Percentiles rank a stretch among this genome's conserved stretches.
phyloP scores from a whole-genome alignment of 768 basidiomycete species.

The Leccinum boreale region DNA sequence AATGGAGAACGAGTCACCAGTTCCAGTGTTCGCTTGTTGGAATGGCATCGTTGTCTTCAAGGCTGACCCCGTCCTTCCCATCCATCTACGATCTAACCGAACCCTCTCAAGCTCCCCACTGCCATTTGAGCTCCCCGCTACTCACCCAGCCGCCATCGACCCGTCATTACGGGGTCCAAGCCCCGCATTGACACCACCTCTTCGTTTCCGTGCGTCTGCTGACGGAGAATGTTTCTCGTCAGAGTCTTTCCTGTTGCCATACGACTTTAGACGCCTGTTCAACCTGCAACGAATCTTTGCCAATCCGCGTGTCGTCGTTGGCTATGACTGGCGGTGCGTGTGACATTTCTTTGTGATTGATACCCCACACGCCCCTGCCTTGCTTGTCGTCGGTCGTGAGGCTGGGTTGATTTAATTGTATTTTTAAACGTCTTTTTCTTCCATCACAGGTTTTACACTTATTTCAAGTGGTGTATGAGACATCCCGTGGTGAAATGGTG shows the following conservation, averaged over 20 bases:
- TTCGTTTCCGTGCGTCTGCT: slow-evolving; percentile 15
- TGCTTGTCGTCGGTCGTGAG: background rate
- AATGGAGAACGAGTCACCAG: slow-evolving; percentile 37
- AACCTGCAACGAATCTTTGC: slow-evolving; percentile 35
- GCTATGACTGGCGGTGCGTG: slow-evolving; percentile 35
- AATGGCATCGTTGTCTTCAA: slow-evolving; percentile 42
- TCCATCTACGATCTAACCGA: slow-evolving; percentile 35
- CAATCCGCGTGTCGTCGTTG: slow-evolving; percentile 39
- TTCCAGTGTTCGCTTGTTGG: slow-evolving; percentile 45
- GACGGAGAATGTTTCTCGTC: slow-evolving; percentile 25
- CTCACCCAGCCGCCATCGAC: slow-evolving; percentile 14
- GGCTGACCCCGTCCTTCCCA: slow-evolving; percentile 40
- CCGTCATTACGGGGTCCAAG: slow-evolving; percentile 10
- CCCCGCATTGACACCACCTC: slow-evolving; percentile 19
- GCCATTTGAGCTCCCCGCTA: slow-evolving; percentile 7
- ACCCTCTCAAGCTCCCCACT: slow-evolving; percentile 36
- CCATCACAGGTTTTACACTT: slow-evolving; percentile 24
- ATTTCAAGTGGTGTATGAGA: slow-evolving; percentile 37
- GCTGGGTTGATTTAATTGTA: background rate
- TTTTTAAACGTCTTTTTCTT: slow-evolving; percentile 1
- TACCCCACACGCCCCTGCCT: background rate
- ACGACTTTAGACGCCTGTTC: slow-evolving; percentile 40
- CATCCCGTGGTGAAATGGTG: slow-evolving; percentile 41
- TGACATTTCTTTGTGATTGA: background rate
- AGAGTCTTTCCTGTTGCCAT: slow-evolving; percentile 41